Conservation (phyloP, 73 alveolate genomes). For the Strombidium stylifer region DNA sequence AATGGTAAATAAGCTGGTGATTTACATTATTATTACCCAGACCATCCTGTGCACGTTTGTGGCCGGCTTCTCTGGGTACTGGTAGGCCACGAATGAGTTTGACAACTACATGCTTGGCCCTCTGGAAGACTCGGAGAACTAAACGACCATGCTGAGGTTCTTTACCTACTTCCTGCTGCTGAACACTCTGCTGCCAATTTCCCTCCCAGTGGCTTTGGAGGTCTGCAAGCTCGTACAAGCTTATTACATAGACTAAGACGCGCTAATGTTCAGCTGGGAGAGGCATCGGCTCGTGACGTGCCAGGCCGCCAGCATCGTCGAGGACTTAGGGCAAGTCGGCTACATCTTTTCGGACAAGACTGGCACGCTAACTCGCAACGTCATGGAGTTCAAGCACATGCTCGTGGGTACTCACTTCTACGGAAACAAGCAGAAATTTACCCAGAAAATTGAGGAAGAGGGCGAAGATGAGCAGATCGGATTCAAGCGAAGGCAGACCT, state of each 20-base stretch:
- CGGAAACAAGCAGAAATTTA: constrained; percentile 40
- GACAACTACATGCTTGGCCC: constrained; percentile 19
- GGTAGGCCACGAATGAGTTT: constrained; percentile 18
- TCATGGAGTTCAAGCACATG: constrained; percentile 77
- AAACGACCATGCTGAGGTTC: constrained; percentile 75
- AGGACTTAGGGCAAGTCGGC: constrained; percentile 83
- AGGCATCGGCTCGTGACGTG: constrained; percentile 74
- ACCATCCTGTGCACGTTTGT: constrained; percentile 53
- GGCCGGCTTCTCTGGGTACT: constrained; percentile 16
- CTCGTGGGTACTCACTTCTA: constrained; percentile 53
- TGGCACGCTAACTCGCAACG: constrained; percentile 85
- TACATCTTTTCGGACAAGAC: constrained; percentile 90
- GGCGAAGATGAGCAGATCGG: too few species aligned
- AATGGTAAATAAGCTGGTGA: constrained; percentile 76
- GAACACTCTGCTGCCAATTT: constrained; percentile 97
- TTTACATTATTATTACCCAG: constrained; percentile 74
- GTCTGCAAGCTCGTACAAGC: constrained; percentile 91
- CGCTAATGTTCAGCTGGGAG: constrained; percentile 76
- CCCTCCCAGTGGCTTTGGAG: constrained; percentile 92
- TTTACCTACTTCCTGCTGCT: constrained; percentile 90
- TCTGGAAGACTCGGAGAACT: constrained; percentile 47
- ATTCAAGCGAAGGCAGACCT: too few species aligned
- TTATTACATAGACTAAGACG: constrained; percentile 76
- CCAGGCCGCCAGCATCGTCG: constrained; percentile 74
- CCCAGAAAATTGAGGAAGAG: neutral